These are phyloP conservation scores for Serendipita vermifera DNA, from an alignment of 768 basidiomycete species.

Conservation along the genomic window DNA sequence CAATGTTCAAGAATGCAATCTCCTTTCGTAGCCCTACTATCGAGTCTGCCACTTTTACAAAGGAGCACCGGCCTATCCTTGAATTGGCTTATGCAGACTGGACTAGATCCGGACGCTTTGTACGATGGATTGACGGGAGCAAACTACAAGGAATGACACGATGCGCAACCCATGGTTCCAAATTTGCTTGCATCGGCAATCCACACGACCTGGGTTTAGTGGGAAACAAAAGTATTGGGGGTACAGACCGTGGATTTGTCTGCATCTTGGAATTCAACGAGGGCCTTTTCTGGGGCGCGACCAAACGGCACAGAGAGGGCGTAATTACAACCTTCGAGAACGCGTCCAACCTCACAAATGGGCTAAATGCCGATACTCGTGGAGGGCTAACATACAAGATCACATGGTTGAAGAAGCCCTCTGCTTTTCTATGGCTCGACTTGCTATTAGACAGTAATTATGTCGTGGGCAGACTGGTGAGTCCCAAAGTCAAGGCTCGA, in stretches of 20 bases:
- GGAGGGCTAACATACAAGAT: not conserved
- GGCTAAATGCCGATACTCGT: not conserved
- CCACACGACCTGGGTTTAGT: not conserved
- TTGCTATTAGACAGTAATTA: not conserved
- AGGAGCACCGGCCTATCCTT: no score
- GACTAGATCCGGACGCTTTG: not conserved
- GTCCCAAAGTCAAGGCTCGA: no score
- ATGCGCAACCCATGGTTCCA: not conserved
- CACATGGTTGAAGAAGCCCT: not conserved
- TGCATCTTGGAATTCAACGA: conserved; percentile 4
- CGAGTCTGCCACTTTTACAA: no score
- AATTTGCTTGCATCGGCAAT: not conserved
- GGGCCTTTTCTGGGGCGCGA: no score
- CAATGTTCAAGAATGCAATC: no score
- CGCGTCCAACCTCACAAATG: not conserved
- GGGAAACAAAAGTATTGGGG: no score
- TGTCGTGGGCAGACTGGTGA: not conserved
- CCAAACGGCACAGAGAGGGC: no score
- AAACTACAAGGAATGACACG: not conserved
- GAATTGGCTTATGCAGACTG: not conserved
- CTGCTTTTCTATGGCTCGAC: not conserved
- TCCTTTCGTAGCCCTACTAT: no score
- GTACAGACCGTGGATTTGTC: not conserved
- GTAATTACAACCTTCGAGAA: no score
- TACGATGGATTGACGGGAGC: conserved; percentile 2